A percentile compares a stretch with the other conserved stretches of the same genome.
Evolutionary conservation across 352 stramenopile genomes (phyloP).

Genomic region (Pythium phragmiticola): DNA sequence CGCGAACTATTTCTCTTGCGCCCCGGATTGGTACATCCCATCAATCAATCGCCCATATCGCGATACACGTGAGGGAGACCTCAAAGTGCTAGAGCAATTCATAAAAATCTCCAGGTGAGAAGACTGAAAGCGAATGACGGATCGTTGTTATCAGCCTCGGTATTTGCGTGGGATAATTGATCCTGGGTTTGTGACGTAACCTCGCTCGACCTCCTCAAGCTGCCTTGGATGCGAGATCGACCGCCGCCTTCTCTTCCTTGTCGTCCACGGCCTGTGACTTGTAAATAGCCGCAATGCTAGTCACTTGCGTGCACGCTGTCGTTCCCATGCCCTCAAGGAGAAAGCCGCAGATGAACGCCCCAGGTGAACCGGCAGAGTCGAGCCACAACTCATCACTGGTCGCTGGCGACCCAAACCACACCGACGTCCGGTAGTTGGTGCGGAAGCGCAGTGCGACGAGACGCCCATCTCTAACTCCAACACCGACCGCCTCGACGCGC

Average conservation of each 20-base stretch:
- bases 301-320: not conserved
- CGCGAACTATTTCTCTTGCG: no score
- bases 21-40: no score
- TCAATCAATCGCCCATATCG: no score
- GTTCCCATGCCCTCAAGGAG: not conserved
- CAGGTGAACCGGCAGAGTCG: not conserved
- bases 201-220: not conserved
- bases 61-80: no score
- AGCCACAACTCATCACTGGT: not conserved
- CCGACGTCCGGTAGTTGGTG: slow-evolving; percentile 4
- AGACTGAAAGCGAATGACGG: no score
- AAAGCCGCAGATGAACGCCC: slow-evolving; percentile 6
- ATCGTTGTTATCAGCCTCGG: no score
- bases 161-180: no score
- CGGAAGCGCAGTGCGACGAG: not conserved
- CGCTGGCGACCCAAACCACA: not conserved
- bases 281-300: not conserved
- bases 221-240: not conserved
- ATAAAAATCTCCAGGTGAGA: no score
- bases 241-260: not conserved
- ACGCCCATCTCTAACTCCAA: not conserved
- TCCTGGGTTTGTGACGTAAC: no score
- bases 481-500: not conserved
- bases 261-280: not conserved
- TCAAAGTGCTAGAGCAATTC: no score